A percentile compares a stretch with the other conserved stretches of the same genome.
These are phyloP conservation scores for Candolleomyces aberdarensis DNA, from an alignment of 768 basidiomycete genomes.

Conservation along the genomic window DNA sequence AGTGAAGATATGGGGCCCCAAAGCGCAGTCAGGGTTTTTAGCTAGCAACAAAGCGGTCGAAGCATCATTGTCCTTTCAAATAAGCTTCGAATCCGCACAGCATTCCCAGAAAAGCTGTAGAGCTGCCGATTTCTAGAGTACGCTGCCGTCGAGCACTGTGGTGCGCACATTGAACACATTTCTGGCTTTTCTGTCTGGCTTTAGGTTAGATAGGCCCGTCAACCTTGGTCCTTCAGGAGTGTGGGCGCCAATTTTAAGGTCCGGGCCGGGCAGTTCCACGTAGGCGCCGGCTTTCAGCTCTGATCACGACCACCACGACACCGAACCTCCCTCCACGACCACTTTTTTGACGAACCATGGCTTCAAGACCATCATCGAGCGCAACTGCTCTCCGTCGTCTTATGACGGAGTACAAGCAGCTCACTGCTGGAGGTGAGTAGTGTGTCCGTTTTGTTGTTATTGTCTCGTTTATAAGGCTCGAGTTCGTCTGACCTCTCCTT, in stretches of 20 bases:
- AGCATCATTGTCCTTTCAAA: too few species aligned
- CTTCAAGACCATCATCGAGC: constrained; percentile 48
- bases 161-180: too few species aligned
- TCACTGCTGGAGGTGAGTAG: constrained; percentile 68
- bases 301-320: neutral
- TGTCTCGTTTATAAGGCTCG: too few species aligned
- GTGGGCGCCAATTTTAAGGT: neutral
- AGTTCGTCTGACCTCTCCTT: neutral
- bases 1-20: too few species aligned
- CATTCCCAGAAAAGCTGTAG: too few species aligned
- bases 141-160: too few species aligned
- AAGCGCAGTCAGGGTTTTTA: too few species aligned
- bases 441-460: neutral
- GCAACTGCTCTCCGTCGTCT: constrained; percentile 79
- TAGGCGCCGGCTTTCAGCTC: neutral
- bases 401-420: constrained; percentile 91
- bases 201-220: too few species aligned
- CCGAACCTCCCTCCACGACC: neutral
- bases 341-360: constrained; percentile 21
- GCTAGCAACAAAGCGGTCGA: too few species aligned
- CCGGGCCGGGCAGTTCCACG: neutral
- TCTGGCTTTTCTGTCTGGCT: too few species aligned
- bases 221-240: neutral
- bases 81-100: too few species aligned
- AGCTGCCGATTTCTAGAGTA: too few species aligned